Evolutionary conservation across 192 early-diverging fungal species (phyloP).

Genomic region (Coemansia sp.): DNA sequence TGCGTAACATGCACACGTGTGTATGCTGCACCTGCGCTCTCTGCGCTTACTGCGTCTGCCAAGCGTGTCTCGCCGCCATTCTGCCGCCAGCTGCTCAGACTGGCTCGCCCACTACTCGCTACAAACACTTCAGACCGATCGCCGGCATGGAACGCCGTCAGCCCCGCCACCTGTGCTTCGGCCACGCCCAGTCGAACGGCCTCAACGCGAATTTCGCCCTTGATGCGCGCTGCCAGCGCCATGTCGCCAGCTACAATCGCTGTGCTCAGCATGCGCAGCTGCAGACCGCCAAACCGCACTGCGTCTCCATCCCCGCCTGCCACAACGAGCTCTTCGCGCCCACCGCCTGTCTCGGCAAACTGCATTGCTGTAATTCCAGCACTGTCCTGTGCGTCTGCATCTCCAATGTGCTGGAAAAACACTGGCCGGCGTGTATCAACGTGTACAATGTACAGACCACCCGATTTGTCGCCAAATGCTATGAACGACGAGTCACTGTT

Average conservation of each 20-base stretch:
- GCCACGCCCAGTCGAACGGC: conserved; percentile 3
- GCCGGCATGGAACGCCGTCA: conserved; percentile 20
- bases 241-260: conserved; percentile 32
- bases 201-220: conserved; percentile 28
- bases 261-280: conserved; percentile 20
- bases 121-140: conserved; percentile 17
- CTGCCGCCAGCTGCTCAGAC: conserved; percentile 42
- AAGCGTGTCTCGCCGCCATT: conserved; percentile 9
- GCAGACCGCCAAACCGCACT: conserved; percentile 35
- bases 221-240: conserved; percentile 20
- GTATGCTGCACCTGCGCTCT: conserved; percentile 31
- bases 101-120: conserved; percentile 24
- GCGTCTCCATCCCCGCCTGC: conserved; percentile 13
- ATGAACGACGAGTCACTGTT: conserved; percentile 42
- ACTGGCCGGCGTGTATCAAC: conserved; percentile 28
- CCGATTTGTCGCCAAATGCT: conserved; percentile 41
- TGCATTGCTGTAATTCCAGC: conserved; percentile 13
- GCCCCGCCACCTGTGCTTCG: conserved; percentile 5
- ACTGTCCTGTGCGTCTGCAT: not conserved
- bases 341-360: conserved; percentile 12
- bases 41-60: conserved; percentile 22
- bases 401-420: conserved; percentile 25
- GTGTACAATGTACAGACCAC: conserved; percentile 47
- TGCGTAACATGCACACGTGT: conserved; percentile 16
- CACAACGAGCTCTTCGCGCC: conserved; percentile 37